These are phyloP conservation scores for Sclerotinia borealis DNA, from an alignment of 2,329 filamentous ascomycete genomes.

Conservation along the genomic window DNA sequence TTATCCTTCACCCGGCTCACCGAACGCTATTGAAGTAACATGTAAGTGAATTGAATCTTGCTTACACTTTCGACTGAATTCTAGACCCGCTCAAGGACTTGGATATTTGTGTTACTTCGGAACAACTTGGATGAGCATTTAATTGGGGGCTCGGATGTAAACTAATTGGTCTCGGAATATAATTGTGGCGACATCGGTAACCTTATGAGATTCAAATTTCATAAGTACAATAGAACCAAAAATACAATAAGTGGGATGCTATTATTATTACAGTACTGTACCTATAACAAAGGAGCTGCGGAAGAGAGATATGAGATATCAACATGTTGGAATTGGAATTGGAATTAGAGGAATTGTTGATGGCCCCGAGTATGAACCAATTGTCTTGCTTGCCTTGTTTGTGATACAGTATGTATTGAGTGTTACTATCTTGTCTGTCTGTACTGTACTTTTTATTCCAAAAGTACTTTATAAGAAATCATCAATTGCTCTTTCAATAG, in stretches of 20 bases:
- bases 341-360: too few relatives aligned
- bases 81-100: neutral
- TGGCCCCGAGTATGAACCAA: neutral
- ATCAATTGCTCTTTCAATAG: neutral
- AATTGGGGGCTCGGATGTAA: neutral
- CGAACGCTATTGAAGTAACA: neutral
- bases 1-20: conserved; percentile 1
- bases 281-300: neutral
- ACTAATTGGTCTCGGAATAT: neutral
- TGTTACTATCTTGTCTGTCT: too few relatives aligned
- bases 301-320: too few relatives aligned
- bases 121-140: neutral
- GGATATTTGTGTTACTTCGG: neutral
- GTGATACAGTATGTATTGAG: too few relatives aligned
- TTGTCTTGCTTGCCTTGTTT: too few relatives aligned
- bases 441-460: neutral
- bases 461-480: neutral
- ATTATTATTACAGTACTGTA: too few relatives aligned
- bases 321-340: too few relatives aligned
- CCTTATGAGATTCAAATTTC: neutral
- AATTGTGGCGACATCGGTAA: conserved; percentile 3
- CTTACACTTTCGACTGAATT: conserved; percentile 3
- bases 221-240: neutral
- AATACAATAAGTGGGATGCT: neutral
- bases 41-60: neutral